Base-by-base conservation (phyloP, 169 alveolate species). In the Plasmodium gonderi region DNA sequence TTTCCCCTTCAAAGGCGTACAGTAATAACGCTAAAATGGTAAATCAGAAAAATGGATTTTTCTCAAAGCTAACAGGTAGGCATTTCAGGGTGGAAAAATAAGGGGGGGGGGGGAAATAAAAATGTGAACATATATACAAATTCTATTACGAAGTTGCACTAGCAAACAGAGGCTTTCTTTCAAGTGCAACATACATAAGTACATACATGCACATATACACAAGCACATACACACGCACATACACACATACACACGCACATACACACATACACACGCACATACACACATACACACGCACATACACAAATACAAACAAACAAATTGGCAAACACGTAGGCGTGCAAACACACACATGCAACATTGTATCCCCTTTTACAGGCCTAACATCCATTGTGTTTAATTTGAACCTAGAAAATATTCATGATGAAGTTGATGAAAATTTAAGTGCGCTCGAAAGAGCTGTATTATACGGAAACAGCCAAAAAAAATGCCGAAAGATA, bases 11-110 rank as follows among this genome's bases (percentile, higher is more conserved):
- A 9, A 42, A 4, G 9, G 51, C 51, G 14, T 9, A 4, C 51
- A 4, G 1, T 14, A 49, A 6, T 8, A 60, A 75, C 54, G 20
- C 44, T 54, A 87, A 87, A 75, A 87, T 87, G 93, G 93, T 67
- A 40, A 87, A 42, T 31, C 64, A 44, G 31, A 76, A 54, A 20
- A 87, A 60, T 75, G 87, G 87, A 42, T 74, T 87, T 64, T 54
- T 75, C 44, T 60, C 93, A 23, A 87, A 87, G 80, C 36, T 87
- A 49, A 60, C 93, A 87, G 93, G 93, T 87, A 76, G 5, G 2
- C 14, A n/a, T 31, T 65, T 17, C 14, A 12, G 12, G 33, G 26
- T 38, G 65, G 33, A n/a, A 44, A 76, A 44, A 76, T 40, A 8
- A 23, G 17, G 12, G 0, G 29, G 20, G 49, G 29, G 5, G 11